phyloP scores from a whole-genome alignment of 805 yeast species.

The Starmerella etchellsii region DNA sequence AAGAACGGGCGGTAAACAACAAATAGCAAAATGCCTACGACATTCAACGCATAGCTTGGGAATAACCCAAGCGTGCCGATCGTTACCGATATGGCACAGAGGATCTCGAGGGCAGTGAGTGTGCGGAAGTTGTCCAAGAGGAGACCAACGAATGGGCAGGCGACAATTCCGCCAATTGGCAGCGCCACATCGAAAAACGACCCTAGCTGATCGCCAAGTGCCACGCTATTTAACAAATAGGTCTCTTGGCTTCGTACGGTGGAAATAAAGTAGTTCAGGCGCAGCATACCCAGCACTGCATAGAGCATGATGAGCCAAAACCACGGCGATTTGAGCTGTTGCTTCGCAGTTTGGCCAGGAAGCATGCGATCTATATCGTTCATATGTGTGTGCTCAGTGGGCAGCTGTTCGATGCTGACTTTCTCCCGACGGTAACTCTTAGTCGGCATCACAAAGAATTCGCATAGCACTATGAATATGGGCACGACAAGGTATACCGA shows the following conservation, averaged over 20 bases:
- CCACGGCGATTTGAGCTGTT: conserved; percentile 51
- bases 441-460: conserved; percentile 65
- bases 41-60: conserved; percentile 38
- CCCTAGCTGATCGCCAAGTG: conserved; percentile 45
- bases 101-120: conserved; percentile 35
- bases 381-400: too few relatives aligned
- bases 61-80: conserved; percentile 66
- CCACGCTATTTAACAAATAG: conserved; percentile 41
- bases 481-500: conserved; percentile 60
- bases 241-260: conserved; percentile 74
- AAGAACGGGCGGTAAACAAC: conserved; percentile 84
- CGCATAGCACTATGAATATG: conserved; percentile 58
- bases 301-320: conserved; percentile 63
- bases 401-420: conserved; percentile 31
- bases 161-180: conserved; percentile 76
- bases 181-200: conserved; percentile 72
- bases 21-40: conserved; percentile 54
- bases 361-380: conserved; percentile 51
- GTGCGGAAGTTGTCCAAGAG: conserved; percentile 64
- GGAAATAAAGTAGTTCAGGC: conserved; percentile 88
- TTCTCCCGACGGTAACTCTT: conserved; percentile 48
- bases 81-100: conserved; percentile 41
- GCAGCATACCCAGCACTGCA: conserved; percentile 77
- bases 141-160: conserved; percentile 78
- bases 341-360: conserved; percentile 34